These are phyloP conservation scores for Thermoascus crustaceus DNA, from an alignment of 2,329 filamentous ascomycete species.

Conservation along the genomic window DNA sequence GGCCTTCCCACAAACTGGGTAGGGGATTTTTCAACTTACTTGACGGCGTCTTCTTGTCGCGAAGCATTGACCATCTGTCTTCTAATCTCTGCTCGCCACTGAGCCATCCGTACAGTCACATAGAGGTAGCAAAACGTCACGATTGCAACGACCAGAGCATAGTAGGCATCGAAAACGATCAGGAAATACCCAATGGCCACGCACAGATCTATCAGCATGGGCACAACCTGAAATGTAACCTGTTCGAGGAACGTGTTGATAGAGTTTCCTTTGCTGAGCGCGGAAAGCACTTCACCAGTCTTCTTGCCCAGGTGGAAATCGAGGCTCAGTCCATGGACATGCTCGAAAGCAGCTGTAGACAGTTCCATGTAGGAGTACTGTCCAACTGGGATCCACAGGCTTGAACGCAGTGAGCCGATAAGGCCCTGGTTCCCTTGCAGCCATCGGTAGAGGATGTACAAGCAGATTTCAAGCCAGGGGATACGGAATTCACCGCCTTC, in stretches of 20 bases:
- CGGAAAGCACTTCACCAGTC: slow-evolving; percentile 91
- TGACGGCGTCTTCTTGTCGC: slow-evolving; percentile 90
- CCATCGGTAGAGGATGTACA: slow-evolving; percentile 71
- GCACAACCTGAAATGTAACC: slow-evolving; percentile 89
- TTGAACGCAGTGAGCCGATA: slow-evolving; percentile 70
- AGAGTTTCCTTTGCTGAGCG: slow-evolving; percentile 88
- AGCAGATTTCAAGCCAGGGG: slow-evolving; percentile 64
- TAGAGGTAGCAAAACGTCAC: slow-evolving; percentile 96
- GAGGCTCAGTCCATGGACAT: slow-evolving; percentile 88
- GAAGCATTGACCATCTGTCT: slow-evolving; percentile 92
- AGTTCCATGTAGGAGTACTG: slow-evolving; percentile 95
- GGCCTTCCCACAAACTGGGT: too few species aligned
- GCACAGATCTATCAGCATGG: slow-evolving; percentile 84
- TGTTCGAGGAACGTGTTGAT: slow-evolving; percentile 97
- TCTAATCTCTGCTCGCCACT: slow-evolving; percentile 82
- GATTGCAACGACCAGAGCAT: slow-evolving; percentile 79
- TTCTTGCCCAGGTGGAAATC: slow-evolving; percentile 96
- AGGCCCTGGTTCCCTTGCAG: slow-evolving; percentile 85
- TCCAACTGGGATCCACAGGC: slow-evolving; percentile 91
- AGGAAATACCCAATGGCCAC: slow-evolving; percentile 79
- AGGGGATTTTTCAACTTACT: slow-evolving; percentile 43
- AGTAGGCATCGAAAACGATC: slow-evolving; percentile 73
- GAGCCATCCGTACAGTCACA: slow-evolving; percentile 90
- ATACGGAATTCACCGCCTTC: slow-evolving; percentile 46
- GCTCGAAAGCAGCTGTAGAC: slow-evolving; percentile 91